Evolutionary conservation across 148 eudicot genomes (phyloP), one percentile per base, ranked within the genome.

Genomic region (Persicaria tinctoria): DNA sequence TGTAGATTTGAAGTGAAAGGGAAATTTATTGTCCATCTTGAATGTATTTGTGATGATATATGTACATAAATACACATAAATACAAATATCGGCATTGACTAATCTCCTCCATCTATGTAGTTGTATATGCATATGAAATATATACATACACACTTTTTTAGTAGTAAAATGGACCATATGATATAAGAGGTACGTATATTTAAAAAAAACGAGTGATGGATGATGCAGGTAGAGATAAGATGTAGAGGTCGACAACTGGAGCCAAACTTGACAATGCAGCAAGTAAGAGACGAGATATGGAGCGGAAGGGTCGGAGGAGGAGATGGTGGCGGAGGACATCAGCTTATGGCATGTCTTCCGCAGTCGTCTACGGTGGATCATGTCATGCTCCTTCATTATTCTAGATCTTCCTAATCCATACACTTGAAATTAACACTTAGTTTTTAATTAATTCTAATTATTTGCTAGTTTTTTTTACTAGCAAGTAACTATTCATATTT

Each of bases 281-380:
- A 59, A 59, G 66, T 59, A 8, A 59, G 66, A 23, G 66, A 59
- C 23, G 66, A 59, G 66, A 59, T 59, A 18, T 59, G 66, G 66
- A 59, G 66, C 18, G 66, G 12, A 20, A 59, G 66, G 66, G 66
- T 18, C 8, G 41, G 11, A 6, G 38, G 12, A 50, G 53, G 53
- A 12, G 38, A 32, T 32, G 38, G 38, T 32, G 38, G 41, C 41
- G 41, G 41, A 1, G 41, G 41, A 32, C 41, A 32, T 1, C 11
- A 20, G 38, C 20, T 59, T 11, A 7, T 59, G 38, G 8, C 38
- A 8, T 59, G 20, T 12, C 66, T 7, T 20, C 66, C 66, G 8
- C 32, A 59, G 8, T 18, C 66, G 5, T 23, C 66, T 10, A 23
- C 66, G 38, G 38, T 38, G 3, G 41, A 59, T 59, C 66, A 59